Conservation (phyloP, 139 green algal species). For the Tetraselmis chui region DNA sequence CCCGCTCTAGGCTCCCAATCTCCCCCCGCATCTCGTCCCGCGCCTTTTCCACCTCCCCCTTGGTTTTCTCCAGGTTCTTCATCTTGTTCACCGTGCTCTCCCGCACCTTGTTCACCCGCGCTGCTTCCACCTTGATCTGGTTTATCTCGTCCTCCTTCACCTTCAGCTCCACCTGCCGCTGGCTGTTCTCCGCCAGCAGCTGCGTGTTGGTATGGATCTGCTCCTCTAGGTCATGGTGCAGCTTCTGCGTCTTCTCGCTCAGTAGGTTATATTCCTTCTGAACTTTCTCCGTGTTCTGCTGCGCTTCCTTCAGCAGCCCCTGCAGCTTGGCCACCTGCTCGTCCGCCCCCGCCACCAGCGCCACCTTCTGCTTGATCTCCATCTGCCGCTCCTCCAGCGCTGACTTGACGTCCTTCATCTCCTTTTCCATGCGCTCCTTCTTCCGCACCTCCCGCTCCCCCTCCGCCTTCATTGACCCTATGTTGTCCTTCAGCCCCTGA, state of each 20-base stretch:
- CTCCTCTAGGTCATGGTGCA: slow-evolving; percentile 84
- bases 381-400: slow-evolving; percentile 53
- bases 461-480: slow-evolving; percentile 51
- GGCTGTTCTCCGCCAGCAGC: slow-evolving; percentile 74
- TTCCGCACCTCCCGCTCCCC: slow-evolving; percentile 62
- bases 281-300: slow-evolving; percentile 56
- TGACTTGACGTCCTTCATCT: slow-evolving; percentile 60
- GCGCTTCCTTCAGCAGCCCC: slow-evolving; percentile 57
- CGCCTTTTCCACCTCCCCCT: slow-evolving; percentile 47
- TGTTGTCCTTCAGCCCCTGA: slow-evolving; percentile 45
- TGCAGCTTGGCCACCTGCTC: slow-evolving; percentile 52
- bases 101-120: slow-evolving; percentile 55
- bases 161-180: slow-evolving; percentile 73
- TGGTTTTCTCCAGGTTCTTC: slow-evolving; percentile 47
- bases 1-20: slow-evolving; percentile 19
- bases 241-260: slow-evolving; percentile 75
- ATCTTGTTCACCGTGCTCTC: slow-evolving; percentile 45
- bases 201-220: slow-evolving; percentile 82
- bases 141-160: slow-evolving; percentile 74
- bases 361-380: slow-evolving; percentile 73
- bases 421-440: slow-evolving; percentile 41
- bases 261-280: slow-evolving; percentile 83
- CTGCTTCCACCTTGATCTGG: slow-evolving; percentile 48
- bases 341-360: slow-evolving; percentile 29
- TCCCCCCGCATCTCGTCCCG: slow-evolving; percentile 30